A percentile compares a stretch with the other conserved stretches of the same genome.
phyloP scores from a whole-genome alignment of 441 rosid genomes.

The Euphorbia corollata region DNA sequence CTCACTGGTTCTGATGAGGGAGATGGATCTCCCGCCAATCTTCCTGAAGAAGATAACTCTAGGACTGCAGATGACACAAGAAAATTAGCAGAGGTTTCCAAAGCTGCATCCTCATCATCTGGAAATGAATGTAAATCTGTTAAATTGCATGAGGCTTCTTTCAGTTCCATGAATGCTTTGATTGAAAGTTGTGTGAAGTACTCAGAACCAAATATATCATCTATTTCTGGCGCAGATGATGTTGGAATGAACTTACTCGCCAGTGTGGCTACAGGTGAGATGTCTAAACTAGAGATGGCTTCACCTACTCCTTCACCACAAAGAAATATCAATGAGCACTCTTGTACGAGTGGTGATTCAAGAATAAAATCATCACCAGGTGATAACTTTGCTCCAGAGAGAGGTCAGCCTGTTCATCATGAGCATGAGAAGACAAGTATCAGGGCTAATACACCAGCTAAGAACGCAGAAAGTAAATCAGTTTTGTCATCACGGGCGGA shows the following conservation, averaged over 20 bases:
- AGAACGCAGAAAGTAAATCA: conserved; percentile 25
- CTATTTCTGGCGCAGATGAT: conserved; percentile 60
- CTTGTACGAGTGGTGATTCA: conserved; percentile 36
- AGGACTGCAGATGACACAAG: conserved; percentile 36
- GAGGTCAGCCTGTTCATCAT: conserved; percentile 28
- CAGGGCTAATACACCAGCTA: conserved; percentile 22
- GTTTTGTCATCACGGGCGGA: conserved; percentile 6
- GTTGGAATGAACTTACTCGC: conserved; percentile 96
- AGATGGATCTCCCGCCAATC: conserved; percentile 43
- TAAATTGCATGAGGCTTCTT: conserved; percentile 52
- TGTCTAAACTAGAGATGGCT: conserved; percentile 49
- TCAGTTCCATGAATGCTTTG: conserved; percentile 75
- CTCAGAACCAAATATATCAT: conserved; percentile 43
- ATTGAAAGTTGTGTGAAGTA: conserved; percentile 81
- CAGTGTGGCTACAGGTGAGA: conserved; percentile 91
- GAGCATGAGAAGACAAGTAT: conserved; percentile 31
- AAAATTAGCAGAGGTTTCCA: conserved; percentile 36
- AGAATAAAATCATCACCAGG: conserved; percentile 28
- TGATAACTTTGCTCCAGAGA: conserved; percentile 28
- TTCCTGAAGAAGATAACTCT: conserved; percentile 35
- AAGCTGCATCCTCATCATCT: conserved; percentile 38
- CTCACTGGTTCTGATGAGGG: conserved; percentile 45
- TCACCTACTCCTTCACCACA: conserved; percentile 52
- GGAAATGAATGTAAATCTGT: conserved; percentile 42
- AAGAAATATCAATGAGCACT: conserved; percentile 33